phyloP scores from a whole-genome alignment of 768 basidiomycete species.

The Astraeus odoratus region DNA sequence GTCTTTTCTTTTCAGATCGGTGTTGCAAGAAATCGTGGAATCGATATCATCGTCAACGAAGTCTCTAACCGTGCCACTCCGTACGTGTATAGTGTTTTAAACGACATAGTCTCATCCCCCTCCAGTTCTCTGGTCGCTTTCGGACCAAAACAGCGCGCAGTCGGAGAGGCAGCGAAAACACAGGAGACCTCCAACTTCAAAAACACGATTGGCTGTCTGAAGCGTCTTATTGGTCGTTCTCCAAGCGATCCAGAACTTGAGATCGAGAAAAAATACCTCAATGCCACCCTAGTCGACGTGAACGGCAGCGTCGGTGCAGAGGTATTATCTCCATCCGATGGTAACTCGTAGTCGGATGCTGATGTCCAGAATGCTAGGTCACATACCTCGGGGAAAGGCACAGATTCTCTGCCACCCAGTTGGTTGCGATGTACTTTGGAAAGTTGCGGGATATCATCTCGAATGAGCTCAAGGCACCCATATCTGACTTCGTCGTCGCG shows the following conservation, averaged over 20 bases:
- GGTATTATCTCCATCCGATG: slow-evolving; percentile 37
- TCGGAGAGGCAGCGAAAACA: slow-evolving; percentile 95
- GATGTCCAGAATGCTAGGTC: slow-evolving; percentile 45
- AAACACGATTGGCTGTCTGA: slow-evolving; percentile 92
- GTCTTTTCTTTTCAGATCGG: slow-evolving; percentile 57
- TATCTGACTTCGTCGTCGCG: slow-evolving; percentile 91
- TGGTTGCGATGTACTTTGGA: slow-evolving; percentile 85
- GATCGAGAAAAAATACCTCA: slow-evolving; percentile 87
- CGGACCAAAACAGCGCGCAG: slow-evolving; percentile 81
- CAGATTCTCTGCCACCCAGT: slow-evolving; percentile 81
- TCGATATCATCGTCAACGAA: slow-evolving; percentile 98
- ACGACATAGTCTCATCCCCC: slow-evolving; percentile 2
- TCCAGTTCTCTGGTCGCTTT: slow-evolving; percentile 89
- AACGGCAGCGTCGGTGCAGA: slow-evolving; percentile 77
- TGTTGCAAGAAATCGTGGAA: slow-evolving; percentile 91
- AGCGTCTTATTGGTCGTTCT: slow-evolving; percentile 83
- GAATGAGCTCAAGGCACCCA: slow-evolving; percentile 76
- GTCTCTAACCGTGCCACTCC: slow-evolving; percentile 96
- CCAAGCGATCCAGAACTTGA: slow-evolving; percentile 75
- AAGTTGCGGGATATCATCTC: slow-evolving; percentile 86
- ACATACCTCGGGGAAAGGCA: slow-evolving; percentile 79
- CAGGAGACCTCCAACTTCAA: slow-evolving; percentile 97
- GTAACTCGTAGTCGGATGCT: slow-evolving; percentile 8
- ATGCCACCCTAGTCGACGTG: slow-evolving; percentile 80
- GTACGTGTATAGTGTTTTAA: slow-evolving; percentile 41